Evolutionary conservation across 345 rosid species (phyloP), one percentile per base, ranked within the genome.

Genomic region (Populus tremula): DNA sequence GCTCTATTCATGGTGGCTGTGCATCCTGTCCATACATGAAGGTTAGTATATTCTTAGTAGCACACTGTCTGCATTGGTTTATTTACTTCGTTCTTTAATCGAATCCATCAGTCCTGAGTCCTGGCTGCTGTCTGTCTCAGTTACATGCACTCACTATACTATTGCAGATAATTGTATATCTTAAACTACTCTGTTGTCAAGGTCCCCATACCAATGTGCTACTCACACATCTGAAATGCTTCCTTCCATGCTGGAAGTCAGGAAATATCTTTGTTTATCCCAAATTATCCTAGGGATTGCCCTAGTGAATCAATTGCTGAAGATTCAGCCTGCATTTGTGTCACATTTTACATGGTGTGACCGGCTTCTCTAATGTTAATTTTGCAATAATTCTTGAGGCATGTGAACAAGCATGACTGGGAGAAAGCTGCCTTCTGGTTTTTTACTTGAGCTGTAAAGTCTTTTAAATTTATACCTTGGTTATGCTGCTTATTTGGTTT

Each of bases 21-120:
- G 99, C 99, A 29, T 96, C 99, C 50, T 96, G 99, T 79, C 99
- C 99, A 1, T 96, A 92, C 70, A 93, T 93, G 98, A 96, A 96
- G 98, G 99, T 93, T 33, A 75, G 85, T 72, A 6, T 72, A 67
- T 72, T 71, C 49, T 56, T 41, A 8, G 23, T 27, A 29, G 41
- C 38, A 5, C 23, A 29, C 47, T 68, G 10, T 53, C 50, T 13
- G 50, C 50, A 14, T 47, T 3, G 50, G 50, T 47, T 47, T 47
- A 14, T 47, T 47, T 47, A 13, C 50, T 4, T 47, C 5, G 5
- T 0, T 45, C 50, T 47, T 36, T 35, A 16, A 66, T 75, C 47
- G 23, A 67, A 70, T 76, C n/a, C 31, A 54, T n/a, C 18, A 14
- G 50, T 12, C 50, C 49, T 13, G 23, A 45, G 25, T 67, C 23